A percentile compares a stretch with the other conserved stretches of the same genome.
Conservation (phyloP, 768 basidiomycete species). For the Lactifluus pinguis region DNA sequence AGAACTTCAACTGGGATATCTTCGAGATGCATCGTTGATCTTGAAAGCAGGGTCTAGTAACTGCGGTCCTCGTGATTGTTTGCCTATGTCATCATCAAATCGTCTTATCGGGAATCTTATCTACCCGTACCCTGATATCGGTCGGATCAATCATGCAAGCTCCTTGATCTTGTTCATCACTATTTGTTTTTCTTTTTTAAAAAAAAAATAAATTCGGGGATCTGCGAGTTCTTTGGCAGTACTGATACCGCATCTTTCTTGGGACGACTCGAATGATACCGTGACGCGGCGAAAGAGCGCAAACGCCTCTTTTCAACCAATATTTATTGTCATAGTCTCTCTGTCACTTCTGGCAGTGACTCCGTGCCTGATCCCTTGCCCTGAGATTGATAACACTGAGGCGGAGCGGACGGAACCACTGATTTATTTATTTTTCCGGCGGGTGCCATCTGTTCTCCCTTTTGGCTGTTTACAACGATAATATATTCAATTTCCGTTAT, state of each 20-base stretch:
- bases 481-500: neutral
- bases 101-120: neutral
- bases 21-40: slow-evolving; percentile 33
- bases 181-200: too few relatives aligned
- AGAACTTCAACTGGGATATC: slow-evolving; percentile 71
- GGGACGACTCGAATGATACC: neutral
- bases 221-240: neutral
- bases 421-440: neutral
- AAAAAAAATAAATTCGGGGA: neutral
- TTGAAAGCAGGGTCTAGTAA: neutral
- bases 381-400: slow-evolving; percentile 38
- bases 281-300: too few relatives aligned
- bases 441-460: neutral
- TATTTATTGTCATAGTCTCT: neutral
- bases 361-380: slow-evolving; percentile 64
- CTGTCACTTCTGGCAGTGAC: slow-evolving; percentile 43
- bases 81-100: neutral
- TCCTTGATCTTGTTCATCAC: neutral
- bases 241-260: neutral
- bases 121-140: neutral
- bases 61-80: neutral
- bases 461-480: neutral
- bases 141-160: neutral
- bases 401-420: neutral
- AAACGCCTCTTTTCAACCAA: neutral